Evolutionary conservation across 345 rosid species (phyloP), one percentile per base, ranked within the genome.

Genomic region (Toxicodendron radicans): DNA sequence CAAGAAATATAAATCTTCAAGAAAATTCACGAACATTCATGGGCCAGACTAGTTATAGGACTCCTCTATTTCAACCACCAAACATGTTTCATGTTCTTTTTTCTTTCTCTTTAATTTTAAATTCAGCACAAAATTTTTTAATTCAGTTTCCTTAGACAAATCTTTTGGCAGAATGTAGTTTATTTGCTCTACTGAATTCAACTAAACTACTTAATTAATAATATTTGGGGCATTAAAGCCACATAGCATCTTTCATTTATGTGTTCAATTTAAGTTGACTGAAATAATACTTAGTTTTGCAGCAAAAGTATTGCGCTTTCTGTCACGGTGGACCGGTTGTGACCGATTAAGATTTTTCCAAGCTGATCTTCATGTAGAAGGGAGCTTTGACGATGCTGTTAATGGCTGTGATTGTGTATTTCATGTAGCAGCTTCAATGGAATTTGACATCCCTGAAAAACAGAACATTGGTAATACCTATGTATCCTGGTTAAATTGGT

Each of bases 341-440:
- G 83, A 85, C 63, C 83, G 81, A 67, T 75, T 94, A 79, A 84
- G 85, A 86, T 63, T 91, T 75, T 87, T 91, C 88, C 84, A 64
- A 82, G 97, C 93, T 32, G 95, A 90, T 79, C 77, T 92, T 79
- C 83, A 79, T 56, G 85, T 86, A 51, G 85, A 91, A 57, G 97
- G 97, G 57, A 89, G 95, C 89, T 91, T 88, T 48, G 91, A 94
- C 57, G 88, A 92, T 75, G 95, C 97, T 58, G 82, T 94, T 21
- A 71, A 79, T 24, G 91, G 87, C 76, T 94, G 97, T 49, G 74
- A 83, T 48, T 97, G 97, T 21, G 95, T 92, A 21, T 94, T 90
- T 68, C 98, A 92, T 66, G 92, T 94, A 14, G 98, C 98, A 21
- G 91, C 95, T 78, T 83, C 93, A 18, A 88, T 94, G 97, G 87